Base-by-base conservation (phyloP, 2,329 filamentous ascomycete species). In the Diplodia scrobiculata region DNA sequence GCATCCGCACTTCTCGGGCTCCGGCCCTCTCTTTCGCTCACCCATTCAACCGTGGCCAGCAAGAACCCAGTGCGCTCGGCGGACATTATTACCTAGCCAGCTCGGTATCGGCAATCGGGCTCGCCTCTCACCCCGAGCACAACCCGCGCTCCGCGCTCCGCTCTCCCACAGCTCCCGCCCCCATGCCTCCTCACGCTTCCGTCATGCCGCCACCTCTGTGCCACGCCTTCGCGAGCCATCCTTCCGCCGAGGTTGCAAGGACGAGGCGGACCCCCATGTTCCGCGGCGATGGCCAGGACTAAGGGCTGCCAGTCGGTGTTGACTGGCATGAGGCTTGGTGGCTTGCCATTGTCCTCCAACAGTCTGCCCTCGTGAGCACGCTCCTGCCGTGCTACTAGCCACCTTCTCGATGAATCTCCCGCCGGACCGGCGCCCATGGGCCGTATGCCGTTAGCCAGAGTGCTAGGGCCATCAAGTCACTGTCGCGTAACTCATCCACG, bases 251-350 rank as follows among this genome's bases (percentile, higher is more conserved):
- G 55, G 34, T 1, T 27, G 13, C 55, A 48, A 32, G 27, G 17
- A 25, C 25, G 58, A 62, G 58, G 45, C 58, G 21, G 25, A n/a
- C 17, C 7, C n/a, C 19, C 29, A 47, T 47, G 41, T 48, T 27
- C 54, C 4, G 14, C 55, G 17, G 19, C 55, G 41, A 60, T 60
- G 25, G 55, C 11, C 27, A 19, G 6, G 6, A 34, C 53, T 13
- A 38, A 2, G n/a, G 11, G 47, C 21, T 17, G 27, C 21, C 25
- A 34, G 50, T 10, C 47, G 27, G n/a, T 27, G 13, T 6, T 53
- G 50, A 32, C 50, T n/a, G 27, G 50, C 25, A 60, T 48, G 55
- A 48, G 55, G 55, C 55, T 58, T 41, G 53, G 53, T 32, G n/a
- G 19, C 52, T 38, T 45, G 36, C 54, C 54, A n/a, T n/a, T 9